phyloP scores from a whole-genome alignment of 306 rosid species.

The Glycine soja region DNA sequence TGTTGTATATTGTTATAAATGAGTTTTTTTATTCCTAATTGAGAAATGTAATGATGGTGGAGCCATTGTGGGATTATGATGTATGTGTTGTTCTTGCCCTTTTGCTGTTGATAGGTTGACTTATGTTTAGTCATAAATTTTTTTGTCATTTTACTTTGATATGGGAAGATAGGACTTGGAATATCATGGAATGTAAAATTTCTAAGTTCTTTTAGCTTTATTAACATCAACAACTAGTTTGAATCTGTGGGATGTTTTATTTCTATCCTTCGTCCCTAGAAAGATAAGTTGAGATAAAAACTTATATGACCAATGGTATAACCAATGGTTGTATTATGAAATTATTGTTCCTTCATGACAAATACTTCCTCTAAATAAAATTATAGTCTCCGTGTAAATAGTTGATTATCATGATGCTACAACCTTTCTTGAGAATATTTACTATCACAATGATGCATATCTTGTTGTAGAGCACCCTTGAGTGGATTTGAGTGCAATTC shows the following conservation, averaged over 20 bases:
- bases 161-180: constrained; percentile 6
- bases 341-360: background rate
- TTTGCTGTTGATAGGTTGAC: too few relatives aligned
- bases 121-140: too few relatives aligned
- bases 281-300: background rate
- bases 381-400: constrained; percentile 13
- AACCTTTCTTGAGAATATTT: constrained; percentile 2
- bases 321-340: constrained; percentile 14
- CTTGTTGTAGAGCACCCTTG: too few relatives aligned
- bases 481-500: too few relatives aligned
- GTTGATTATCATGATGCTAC: background rate
- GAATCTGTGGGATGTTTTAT: constrained; percentile 13
- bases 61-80: too few relatives aligned
- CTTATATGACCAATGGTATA: background rate
- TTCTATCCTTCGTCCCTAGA: background rate
- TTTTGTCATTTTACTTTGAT: too few relatives aligned
- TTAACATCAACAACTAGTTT: background rate
- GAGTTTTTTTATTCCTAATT: constrained; percentile 28
- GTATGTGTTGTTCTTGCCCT: too few relatives aligned
- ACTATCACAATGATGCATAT: too few relatives aligned
- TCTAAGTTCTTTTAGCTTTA: constrained; percentile 2
- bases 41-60: constrained; percentile 37
- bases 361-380: constrained; percentile 8
- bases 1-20: too few relatives aligned
- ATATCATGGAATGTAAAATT: constrained; percentile 17